Conservation (phyloP, 1,284 basidiomycete species). For the Ustilago shanxiensis region DNA sequence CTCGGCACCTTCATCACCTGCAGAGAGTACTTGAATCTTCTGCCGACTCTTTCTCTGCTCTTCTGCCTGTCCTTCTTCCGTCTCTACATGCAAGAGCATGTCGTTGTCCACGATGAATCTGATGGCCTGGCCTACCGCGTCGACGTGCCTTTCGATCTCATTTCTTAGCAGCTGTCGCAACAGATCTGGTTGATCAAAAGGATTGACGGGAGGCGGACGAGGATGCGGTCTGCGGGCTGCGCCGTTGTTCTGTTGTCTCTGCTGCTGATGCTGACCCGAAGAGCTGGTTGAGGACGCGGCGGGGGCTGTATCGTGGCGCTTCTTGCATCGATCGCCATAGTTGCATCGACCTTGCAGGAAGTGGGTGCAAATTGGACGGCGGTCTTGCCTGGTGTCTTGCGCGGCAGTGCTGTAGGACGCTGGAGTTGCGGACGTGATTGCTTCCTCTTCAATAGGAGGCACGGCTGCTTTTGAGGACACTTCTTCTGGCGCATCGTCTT, state of each 20-base stretch:
- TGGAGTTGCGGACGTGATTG: neutral
- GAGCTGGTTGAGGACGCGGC: neutral
- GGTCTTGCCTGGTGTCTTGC: constrained; percentile 10
- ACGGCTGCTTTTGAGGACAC: constrained; percentile 26
- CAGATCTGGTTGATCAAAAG: constrained; percentile 64
- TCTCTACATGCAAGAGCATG: constrained; percentile 85
- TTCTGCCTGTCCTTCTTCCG: constrained; percentile 81
- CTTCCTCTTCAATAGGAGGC: constrained; percentile 4
- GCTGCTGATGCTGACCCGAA: constrained; percentile 22
- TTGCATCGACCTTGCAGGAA: constrained; percentile 59
- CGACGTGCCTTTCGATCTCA: constrained; percentile 89
- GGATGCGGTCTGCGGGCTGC: constrained; percentile 48
- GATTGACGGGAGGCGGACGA: constrained; percentile 58
- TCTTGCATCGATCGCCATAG: constrained; percentile 56
- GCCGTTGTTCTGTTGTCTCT: constrained; percentile 1
- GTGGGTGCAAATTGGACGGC: constrained; percentile 48
- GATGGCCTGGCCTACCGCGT: constrained; percentile 92
- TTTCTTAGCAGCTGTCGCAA: constrained; percentile 79
- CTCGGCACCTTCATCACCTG: neutral
- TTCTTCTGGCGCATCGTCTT: constrained; percentile 41
- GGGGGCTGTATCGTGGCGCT: constrained; percentile 41
- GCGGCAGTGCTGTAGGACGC: neutral
- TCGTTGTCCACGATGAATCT: constrained; percentile 92
- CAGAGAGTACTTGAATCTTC: constrained; percentile 37
- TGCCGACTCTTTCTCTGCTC: constrained; percentile 72